Percentiles rank a stretch among this genome's conserved stretches.
Conservation (phyloP, 1,284 basidiomycete genomes). For the Cerrena zonata region DNA sequence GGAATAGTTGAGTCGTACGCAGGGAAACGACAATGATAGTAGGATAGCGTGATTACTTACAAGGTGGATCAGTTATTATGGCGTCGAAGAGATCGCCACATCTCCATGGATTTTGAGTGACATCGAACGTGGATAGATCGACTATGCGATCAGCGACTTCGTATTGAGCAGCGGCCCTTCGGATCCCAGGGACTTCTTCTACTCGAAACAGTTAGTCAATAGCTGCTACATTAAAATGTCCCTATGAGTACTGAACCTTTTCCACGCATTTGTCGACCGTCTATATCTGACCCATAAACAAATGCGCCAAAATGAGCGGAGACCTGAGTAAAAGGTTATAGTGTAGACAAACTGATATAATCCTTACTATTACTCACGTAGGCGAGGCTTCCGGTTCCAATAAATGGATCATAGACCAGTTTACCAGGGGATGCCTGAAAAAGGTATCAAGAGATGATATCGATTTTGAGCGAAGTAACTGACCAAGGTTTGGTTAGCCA, state of each 20-base stretch:
- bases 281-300: slow-evolving; percentile 92
- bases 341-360: neutral
- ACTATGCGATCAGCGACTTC: slow-evolving; percentile 71
- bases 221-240: neutral
- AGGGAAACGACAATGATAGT: neutral
- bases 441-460: slow-evolving; percentile 3
- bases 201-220: slow-evolving; percentile 15
- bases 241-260: slow-evolving; percentile 48
- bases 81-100: slow-evolving; percentile 88
- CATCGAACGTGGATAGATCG: slow-evolving; percentile 85
- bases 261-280: slow-evolving; percentile 93
- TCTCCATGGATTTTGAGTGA: slow-evolving; percentile 86
- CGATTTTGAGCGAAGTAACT: too few species aligned
- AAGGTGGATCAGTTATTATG: slow-evolving; percentile 90
- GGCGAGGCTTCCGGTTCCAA: slow-evolving; percentile 94
- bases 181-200: slow-evolving; percentile 62
- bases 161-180: slow-evolving; percentile 82
- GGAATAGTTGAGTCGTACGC: neutral
- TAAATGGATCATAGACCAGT: slow-evolving; percentile 92
- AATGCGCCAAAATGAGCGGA: slow-evolving; percentile 83
- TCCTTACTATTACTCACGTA: slow-evolving; percentile 49
- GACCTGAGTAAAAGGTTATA: slow-evolving; percentile 40
- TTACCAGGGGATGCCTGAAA: slow-evolving; percentile 78
- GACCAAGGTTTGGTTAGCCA: slow-evolving; percentile 93
- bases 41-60: slow-evolving; percentile 41